These are phyloP conservation scores for Ottelia alismoides DNA, from an alignment of 106 monocot species.

Conservation along the genomic window DNA sequence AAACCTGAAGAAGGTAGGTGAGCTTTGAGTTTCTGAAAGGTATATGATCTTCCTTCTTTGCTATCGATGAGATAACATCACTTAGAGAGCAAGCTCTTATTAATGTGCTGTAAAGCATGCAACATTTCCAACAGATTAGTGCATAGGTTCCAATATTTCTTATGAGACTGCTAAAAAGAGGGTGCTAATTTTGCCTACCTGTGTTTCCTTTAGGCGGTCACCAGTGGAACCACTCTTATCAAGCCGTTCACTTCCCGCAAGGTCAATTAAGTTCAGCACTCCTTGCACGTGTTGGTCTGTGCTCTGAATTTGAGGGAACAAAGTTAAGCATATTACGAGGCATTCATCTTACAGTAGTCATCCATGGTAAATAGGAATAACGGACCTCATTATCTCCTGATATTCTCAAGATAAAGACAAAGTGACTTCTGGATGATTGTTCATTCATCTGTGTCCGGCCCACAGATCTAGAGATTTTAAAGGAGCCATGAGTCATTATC, in stretches of 20 bases:
- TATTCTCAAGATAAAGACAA: slow-evolving; percentile 73
- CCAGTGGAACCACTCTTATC: slow-evolving; percentile 70
- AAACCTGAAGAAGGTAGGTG: slow-evolving; percentile 66
- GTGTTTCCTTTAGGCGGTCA: slow-evolving; percentile 76
- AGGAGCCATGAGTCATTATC: no score
- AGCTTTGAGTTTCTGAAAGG: slow-evolving; percentile 77
- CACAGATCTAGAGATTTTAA: no score
- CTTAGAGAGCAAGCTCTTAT: slow-evolving; percentile 70
- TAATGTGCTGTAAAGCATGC: slow-evolving; percentile 49
- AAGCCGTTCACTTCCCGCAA: slow-evolving; percentile 79
- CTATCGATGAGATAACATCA: slow-evolving; percentile 68
- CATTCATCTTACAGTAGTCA: no score
- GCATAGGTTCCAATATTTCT: no score
- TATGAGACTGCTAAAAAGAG: no score
- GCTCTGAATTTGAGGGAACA: slow-evolving; percentile 19
- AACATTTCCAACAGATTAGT: no score
- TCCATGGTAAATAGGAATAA: background rate
- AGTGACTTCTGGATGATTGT: slow-evolving; percentile 76
- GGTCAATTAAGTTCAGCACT: no score
- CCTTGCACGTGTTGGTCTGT: slow-evolving; percentile 86
- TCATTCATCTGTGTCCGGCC: slow-evolving; percentile 82
- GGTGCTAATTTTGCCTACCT: slow-evolving; percentile 19
- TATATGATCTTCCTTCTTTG: slow-evolving; percentile 70
- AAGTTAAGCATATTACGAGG: background rate
- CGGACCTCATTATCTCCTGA: slow-evolving; percentile 57